Evolutionary conservation across 805 yeast genomes (phyloP).

Genomic region (Wickerhamiella australiensis): DNA sequence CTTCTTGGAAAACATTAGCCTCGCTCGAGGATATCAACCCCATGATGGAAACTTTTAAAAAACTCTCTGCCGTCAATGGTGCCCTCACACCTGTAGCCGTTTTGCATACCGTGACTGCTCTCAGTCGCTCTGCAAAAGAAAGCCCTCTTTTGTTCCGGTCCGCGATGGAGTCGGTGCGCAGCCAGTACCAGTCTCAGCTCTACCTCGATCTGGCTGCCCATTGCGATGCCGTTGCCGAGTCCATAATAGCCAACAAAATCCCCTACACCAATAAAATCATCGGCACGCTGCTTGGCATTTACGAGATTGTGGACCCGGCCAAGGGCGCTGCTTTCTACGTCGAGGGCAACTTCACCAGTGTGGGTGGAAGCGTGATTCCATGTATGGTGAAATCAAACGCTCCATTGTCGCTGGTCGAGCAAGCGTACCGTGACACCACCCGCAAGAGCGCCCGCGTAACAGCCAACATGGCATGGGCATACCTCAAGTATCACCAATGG

Average conservation of each 20-base stretch:
- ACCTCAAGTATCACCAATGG: constrained; percentile 13
- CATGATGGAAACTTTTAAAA: constrained; percentile 17
- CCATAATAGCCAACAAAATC: constrained; percentile 5
- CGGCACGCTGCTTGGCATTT: constrained; percentile 15
- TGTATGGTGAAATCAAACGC: constrained; percentile 18
- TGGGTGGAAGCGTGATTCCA: constrained; percentile 19
- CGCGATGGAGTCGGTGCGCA: constrained; percentile 13
- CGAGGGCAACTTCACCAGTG: constrained; percentile 4
- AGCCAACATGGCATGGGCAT: constrained; percentile 14
- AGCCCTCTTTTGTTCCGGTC: constrained; percentile 13
- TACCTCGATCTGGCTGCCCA: constrained; percentile 8
- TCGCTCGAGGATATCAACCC: constrained; percentile 18
- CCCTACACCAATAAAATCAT: constrained; percentile 10
- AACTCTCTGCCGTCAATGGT: constrained; percentile 8
- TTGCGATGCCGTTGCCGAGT: constrained; percentile 15
- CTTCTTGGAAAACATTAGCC: constrained; percentile 14
- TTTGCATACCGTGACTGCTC: constrained; percentile 14
- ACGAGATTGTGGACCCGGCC: constrained; percentile 18
- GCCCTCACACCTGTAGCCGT: background rate
- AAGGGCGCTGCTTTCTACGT: constrained; percentile 17
- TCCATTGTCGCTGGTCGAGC: constrained; percentile 14
- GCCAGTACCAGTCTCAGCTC: constrained; percentile 5
- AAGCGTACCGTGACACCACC: constrained; percentile 11
- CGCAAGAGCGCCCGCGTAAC: constrained; percentile 6
- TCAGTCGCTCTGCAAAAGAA: constrained; percentile 20